Percentiles rank a stretch among this genome's conserved stretches.
phyloP scores from a whole-genome alignment of 73 alveolate genomes.

The Blepharisma japonicum region DNA sequence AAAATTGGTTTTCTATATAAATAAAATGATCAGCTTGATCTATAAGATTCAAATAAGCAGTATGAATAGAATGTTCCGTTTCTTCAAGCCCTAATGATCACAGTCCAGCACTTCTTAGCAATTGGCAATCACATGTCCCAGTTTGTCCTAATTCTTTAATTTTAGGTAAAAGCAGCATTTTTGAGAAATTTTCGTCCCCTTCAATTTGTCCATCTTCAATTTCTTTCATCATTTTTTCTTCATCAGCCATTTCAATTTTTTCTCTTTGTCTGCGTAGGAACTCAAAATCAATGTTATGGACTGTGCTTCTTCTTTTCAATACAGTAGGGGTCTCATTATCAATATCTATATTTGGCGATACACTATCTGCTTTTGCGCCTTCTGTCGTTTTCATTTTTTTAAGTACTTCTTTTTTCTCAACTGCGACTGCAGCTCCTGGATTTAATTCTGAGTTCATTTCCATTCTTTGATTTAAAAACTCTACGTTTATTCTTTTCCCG shows the following conservation, averaged over 20 bases:
- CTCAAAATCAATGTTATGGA: too few relatives aligned
- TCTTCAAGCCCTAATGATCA: constrained; percentile 91
- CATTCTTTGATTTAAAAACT: too few relatives aligned
- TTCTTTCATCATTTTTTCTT: not conserved
- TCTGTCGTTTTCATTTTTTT: too few relatives aligned
- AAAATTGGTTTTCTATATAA: constrained; percentile 96
- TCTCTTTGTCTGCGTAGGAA: not conserved
- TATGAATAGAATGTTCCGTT: constrained; percentile 80
- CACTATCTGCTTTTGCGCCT: not conserved
- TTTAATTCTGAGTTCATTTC: too few relatives aligned
- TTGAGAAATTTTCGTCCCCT: not conserved
- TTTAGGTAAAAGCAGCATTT: not conserved
- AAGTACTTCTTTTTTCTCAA: too few relatives aligned
- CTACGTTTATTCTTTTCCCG: too few relatives aligned
- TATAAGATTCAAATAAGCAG: constrained; percentile 78
- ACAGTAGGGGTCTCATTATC: too few relatives aligned
- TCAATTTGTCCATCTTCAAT: not conserved
- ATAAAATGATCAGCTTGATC: constrained; percentile 79
- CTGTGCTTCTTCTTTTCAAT: too few relatives aligned
- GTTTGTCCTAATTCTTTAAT: not conserved
- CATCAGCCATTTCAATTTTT: constrained; percentile 12
- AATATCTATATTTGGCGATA: not conserved
- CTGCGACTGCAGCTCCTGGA: too few relatives aligned
- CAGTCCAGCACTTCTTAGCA: constrained; percentile 76
- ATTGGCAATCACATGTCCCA: constrained; percentile 53